Evolutionary conservation across 176 grass and related monocot genomes (phyloP).

Genomic region (Phyllostachys edulis): DNA sequence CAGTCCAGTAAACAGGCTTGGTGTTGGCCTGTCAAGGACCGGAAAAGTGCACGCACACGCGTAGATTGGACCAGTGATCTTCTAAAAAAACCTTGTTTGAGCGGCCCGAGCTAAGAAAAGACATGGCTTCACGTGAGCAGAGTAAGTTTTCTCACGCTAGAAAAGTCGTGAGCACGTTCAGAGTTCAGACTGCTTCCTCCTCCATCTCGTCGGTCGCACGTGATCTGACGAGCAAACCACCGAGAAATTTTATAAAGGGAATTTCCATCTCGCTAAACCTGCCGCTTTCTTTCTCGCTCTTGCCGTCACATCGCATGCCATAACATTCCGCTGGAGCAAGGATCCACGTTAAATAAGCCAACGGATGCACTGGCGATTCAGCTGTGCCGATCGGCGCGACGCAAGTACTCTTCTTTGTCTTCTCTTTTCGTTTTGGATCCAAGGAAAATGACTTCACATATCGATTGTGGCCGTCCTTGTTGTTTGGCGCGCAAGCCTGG

Average conservation of each 20-base stretch:
- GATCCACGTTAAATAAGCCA: background rate
- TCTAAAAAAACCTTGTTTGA: background rate
- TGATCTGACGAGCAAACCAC: background rate
- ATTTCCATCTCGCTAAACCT: background rate
- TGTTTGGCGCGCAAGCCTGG: slow-evolving; percentile 24
- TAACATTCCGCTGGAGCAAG: background rate
- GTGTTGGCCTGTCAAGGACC: background rate
- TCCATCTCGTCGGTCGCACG: background rate
- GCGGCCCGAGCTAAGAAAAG: background rate
- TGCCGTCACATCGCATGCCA: background rate
- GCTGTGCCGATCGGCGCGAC: background rate
- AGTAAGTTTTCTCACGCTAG: background rate
- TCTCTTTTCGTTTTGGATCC: slow-evolving; percentile 1
- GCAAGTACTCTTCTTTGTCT: background rate
- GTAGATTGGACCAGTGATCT: background rate
- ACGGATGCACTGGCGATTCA: background rate
- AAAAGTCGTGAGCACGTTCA: slow-evolving; percentile 31
- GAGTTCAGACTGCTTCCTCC: background rate
- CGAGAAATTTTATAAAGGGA: background rate
- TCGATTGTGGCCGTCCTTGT: background rate
- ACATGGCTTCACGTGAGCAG: slow-evolving; percentile 7
- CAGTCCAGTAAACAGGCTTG: background rate
- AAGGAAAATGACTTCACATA: background rate
- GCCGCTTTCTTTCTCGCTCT: background rate
- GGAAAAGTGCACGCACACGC: background rate